Percentiles rank a stretch among this genome's conserved stretches.
These are phyloP conservation scores for Huiozyma naganishii DNA, from an alignment of 805 yeast genomes.

Conservation along the genomic window DNA sequence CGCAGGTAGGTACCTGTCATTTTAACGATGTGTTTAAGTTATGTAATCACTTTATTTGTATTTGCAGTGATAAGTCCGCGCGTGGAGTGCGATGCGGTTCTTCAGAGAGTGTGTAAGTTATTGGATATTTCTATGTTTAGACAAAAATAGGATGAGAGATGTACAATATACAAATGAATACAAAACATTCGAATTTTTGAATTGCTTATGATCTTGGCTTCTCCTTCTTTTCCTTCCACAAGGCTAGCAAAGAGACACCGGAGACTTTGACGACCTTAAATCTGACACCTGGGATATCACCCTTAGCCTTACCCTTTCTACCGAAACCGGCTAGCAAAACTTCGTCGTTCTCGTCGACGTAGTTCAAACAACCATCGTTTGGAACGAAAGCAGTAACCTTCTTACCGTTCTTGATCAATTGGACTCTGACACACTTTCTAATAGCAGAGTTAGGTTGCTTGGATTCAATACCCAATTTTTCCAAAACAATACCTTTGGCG, in stretches of 20 bases:
- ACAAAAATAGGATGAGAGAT: too few relatives aligned
- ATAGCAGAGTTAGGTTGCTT: conserved; percentile 99
- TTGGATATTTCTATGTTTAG: too few relatives aligned
- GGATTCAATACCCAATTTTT: conserved; percentile 99
- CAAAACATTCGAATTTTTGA: too few relatives aligned
- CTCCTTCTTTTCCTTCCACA: conserved; percentile 99
- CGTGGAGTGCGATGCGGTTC: too few relatives aligned
- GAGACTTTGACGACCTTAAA: conserved; percentile 99
- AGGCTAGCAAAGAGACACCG: conserved; percentile 98
- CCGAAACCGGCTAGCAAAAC: conserved; percentile 99
- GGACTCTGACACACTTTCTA: conserved; percentile 99
- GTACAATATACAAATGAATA: too few relatives aligned
- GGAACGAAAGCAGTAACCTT: conserved; percentile 99
- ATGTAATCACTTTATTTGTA: too few relatives aligned
- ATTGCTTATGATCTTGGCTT: conserved; percentile 91
- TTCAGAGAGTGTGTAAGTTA: too few relatives aligned
- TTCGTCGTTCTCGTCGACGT: conserved; percentile 99
- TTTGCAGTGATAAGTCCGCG: too few relatives aligned
- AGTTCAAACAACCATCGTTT: conserved; percentile 99
- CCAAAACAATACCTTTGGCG: conserved; percentile 99
- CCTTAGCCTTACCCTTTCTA: conserved; percentile 99
- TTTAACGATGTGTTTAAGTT: too few relatives aligned
- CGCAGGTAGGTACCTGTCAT: neutral
- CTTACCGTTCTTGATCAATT: conserved; percentile 99
- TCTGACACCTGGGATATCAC: conserved; percentile 99